Conservation (phyloP, 2,329 filamentous ascomycete species). For the Dactylonectria macrodidyma region DNA sequence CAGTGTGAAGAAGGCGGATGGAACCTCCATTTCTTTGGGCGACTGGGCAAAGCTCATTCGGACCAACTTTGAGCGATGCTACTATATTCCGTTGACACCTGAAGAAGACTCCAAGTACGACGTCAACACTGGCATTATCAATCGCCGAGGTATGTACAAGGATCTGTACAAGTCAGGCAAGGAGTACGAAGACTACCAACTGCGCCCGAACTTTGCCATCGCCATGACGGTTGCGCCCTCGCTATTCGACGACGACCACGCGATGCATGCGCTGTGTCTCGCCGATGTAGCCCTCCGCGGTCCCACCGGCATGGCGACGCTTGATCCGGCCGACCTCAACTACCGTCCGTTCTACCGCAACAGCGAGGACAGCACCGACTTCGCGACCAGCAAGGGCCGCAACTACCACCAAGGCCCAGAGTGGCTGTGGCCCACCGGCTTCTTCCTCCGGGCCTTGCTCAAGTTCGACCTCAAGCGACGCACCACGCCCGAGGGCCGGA, state of each 20-base stretch:
- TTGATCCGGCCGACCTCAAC: slow-evolving; percentile 92
- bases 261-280: slow-evolving; percentile 83
- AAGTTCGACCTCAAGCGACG: slow-evolving; percentile 89
- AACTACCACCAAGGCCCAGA: slow-evolving; percentile 99
- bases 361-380: slow-evolving; percentile 91
- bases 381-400: slow-evolving; percentile 91
- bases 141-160: slow-evolving; percentile 97
- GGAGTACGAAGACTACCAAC: slow-evolving; percentile 97
- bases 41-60: slow-evolving; percentile 88
- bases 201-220: slow-evolving; percentile 94
- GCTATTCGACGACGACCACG: slow-evolving; percentile 85
- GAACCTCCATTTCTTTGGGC: slow-evolving; percentile 74
- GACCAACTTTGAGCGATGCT: slow-evolving; percentile 91
- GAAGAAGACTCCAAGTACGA: slow-evolving; percentile 84
- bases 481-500: slow-evolving; percentile 71
- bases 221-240: slow-evolving; percentile 95
- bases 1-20: slow-evolving; percentile 78
- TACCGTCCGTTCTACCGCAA: slow-evolving; percentile 97
- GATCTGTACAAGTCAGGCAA: slow-evolving; percentile 95
- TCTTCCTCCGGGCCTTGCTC: slow-evolving; percentile 91
- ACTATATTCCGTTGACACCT: slow-evolving; percentile 82
- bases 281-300: slow-evolving; percentile 87
- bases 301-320: slow-evolving; percentile 94
- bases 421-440: slow-evolving; percentile 98
- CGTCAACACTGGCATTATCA: slow-evolving; percentile 83